A percentile compares a stretch with the other conserved stretches of the same genome.
phyloP scores from a whole-genome alignment of 257 asterid species.

The Nicotiana paniculata region DNA sequence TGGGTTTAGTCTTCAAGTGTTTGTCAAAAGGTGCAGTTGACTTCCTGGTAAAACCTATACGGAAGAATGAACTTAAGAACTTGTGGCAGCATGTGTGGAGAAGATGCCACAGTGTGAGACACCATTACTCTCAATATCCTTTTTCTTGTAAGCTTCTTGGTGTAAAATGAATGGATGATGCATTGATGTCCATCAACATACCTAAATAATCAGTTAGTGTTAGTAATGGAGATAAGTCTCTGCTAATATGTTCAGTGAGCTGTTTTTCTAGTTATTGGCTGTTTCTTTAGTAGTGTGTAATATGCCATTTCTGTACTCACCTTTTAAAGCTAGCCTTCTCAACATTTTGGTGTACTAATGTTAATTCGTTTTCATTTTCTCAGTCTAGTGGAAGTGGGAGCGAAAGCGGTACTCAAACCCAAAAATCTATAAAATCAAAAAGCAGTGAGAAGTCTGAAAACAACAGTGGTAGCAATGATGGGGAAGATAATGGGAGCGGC shows the following conservation, averaged over 20 bases:
- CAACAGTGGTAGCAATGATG: conserved; percentile 42
- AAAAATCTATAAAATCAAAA: conserved; percentile 59
- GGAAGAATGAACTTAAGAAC: conserved; percentile 92
- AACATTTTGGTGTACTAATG: not conserved
- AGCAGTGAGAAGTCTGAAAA: conserved; percentile 39
- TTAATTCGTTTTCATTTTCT: conserved; percentile 1
- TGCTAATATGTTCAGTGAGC: not conserved
- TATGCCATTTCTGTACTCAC: not conserved
- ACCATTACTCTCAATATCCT: not conserved
- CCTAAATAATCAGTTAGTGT: not conserved
- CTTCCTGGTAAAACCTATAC: conserved; percentile 86
- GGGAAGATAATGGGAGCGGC: conserved; percentile 45
- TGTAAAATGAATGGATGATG: not conserved
- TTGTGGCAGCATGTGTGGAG: conserved; percentile 99
- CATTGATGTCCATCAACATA: conserved; percentile 28
- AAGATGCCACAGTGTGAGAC: conserved; percentile 81
- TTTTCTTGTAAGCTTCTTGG: not conserved
- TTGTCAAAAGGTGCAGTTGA: conserved; percentile 96
- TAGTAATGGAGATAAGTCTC: not conserved
- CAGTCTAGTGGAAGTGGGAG: conserved; percentile 98
- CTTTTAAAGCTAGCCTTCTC: not conserved
- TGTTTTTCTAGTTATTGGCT: not conserved
- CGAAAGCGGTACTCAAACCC: conserved; percentile 72
- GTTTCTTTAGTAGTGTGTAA: not conserved
- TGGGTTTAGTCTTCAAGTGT: conserved; percentile 86